These are phyloP conservation scores for Mycosarcoma mackinlayi DNA, from an alignment of 1,284 basidiomycete species.

Conservation along the genomic window DNA sequence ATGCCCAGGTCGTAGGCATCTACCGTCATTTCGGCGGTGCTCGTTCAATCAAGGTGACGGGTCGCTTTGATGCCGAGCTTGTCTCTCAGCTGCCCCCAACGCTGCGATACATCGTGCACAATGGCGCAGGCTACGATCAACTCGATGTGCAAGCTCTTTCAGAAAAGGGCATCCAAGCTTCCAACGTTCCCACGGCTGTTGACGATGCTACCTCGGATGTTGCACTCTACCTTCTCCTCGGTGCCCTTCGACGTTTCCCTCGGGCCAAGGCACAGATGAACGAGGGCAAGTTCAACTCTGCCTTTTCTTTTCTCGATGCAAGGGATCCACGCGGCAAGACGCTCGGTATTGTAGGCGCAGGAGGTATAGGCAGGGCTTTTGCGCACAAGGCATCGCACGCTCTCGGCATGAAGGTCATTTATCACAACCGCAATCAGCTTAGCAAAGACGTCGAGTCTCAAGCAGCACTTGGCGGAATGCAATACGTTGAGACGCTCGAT, in stretches of 20 bases:
- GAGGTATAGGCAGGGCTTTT: slow-evolving; percentile 60
- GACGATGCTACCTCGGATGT: slow-evolving; percentile 63
- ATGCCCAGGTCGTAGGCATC: slow-evolving; percentile 79
- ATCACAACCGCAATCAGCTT: slow-evolving; percentile 60
- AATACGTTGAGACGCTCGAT: slow-evolving; percentile 64
- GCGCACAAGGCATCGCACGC: slow-evolving; percentile 60
- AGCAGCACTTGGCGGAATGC: slow-evolving; percentile 50
- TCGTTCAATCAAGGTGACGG: slow-evolving; percentile 52
- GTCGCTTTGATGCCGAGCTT: slow-evolving; percentile 58
- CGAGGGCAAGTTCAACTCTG: slow-evolving; percentile 48
- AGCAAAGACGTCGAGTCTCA: slow-evolving; percentile 61
- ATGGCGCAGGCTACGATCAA: slow-evolving; percentile 65
- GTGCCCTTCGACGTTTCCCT: slow-evolving; percentile 57
- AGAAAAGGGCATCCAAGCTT: slow-evolving; percentile 45
- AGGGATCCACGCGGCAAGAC: slow-evolving; percentile 53
- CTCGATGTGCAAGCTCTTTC: slow-evolving; percentile 55
- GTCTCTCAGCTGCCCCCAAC: slow-evolving; percentile 44
- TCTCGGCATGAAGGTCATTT: slow-evolving; percentile 59
- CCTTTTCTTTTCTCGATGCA: slow-evolving; percentile 52
- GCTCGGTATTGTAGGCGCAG: slow-evolving; percentile 63
- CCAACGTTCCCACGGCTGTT: slow-evolving; percentile 61
- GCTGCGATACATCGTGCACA: slow-evolving; percentile 60
- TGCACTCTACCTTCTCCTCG: slow-evolving; percentile 60
- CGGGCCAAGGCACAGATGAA: slow-evolving; percentile 48
- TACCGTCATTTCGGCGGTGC: slow-evolving; percentile 77